Evolutionary conservation across 2,329 filamentous ascomycete genomes (phyloP), one percentile per base, ranked within the genome.

Genomic region (Nannizzia gypsea): DNA sequence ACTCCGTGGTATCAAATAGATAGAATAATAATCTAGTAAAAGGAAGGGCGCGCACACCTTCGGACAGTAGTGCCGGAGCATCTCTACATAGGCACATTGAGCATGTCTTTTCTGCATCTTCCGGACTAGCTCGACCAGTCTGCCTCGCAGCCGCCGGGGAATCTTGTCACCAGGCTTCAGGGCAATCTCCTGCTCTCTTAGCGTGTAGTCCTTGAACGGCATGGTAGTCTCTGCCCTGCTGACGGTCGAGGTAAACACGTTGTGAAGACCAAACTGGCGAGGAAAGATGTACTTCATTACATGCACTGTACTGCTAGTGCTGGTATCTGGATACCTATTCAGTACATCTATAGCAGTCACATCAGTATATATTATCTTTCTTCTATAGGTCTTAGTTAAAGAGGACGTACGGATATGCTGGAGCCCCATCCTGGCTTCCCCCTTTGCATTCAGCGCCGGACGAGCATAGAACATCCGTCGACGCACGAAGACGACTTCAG

Each of bases 271-370:
- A 68, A 96, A 97, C 68, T 97, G 91, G 9, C 86, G 81, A 34
- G 93, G 93, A 66, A 99, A 99, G 1, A 99, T 85, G 72, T 97
- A 92, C 78, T 92, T 93, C 81, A 96, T 83, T 20, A 95, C 74
- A 65, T 87, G 88, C 9, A 84, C 68, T 0, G 84, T 88, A 63
- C 86, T 81, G 11, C 73, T 68, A 1, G 76, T 67, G 66, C 74
- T 63, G 44, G 72, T 62, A 66, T 80, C 67, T 38, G 79, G 73
- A 64, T 80, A 87, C 22, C 90, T 83, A 68, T 93, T 95, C 24
- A 97, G 73, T 1, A 91, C 84, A 76, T 96, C 89, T 95, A 68
- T 9, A n/a, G 40, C 8, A 4, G 8, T 20, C 15, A 55, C n/a
- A 24, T 20, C 40, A 5, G 52, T 63, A 48, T 56, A 50, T 44